Evolutionary conservation across 441 rosid species (phyloP), one percentile per base, ranked within the genome.

Genomic region (Croton setiger): DNA sequence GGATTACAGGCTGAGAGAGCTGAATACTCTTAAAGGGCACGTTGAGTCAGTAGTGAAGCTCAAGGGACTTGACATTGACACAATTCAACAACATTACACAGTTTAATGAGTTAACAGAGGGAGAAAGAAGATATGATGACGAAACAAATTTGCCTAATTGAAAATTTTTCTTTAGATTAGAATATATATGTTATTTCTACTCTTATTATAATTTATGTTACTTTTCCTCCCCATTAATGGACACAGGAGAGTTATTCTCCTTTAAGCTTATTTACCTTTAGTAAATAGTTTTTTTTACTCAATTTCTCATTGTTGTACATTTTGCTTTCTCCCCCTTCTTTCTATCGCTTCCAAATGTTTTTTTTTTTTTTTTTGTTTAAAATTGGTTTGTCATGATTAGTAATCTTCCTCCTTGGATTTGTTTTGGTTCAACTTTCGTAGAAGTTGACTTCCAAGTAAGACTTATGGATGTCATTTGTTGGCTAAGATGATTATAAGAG

Each of bases 41-140:
- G 91, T 91, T 36, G 95, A 88, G 76, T 88, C 95, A 3, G 94
- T 87, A 55, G 94, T 82, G 78, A 90, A 86, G 86, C 87, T 90
- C 55, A 85, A 86, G 73, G 94, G 97, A 60, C 86, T 91, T 3
- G 97, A 91, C 74, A 87, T 91, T 35, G 93, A 91, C 62, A 75
- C 91, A 7, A 87, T 86, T 69, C 93, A 87, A 71, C 93, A 89
- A 68, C 97, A 91, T 72, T 91, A 89, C 77, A 91, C 97, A 0
- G 93, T 91, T 68, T 91, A 64, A 79, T 36, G 36, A 23, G 23
- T 7, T 39, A 44, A 1, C 9, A 27, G 17, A 27, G 44, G 14
- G 4, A 20, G 48, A 37, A 21, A 31, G 49, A 7, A 18, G 35
- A 37, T 67, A 83, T 37, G 66, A 81, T 57, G 81, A 81, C 71